Evolutionary conservation across 2,329 filamentous ascomycete genomes (phyloP).

Genomic region (Trichoderma citrinoviride): DNA sequence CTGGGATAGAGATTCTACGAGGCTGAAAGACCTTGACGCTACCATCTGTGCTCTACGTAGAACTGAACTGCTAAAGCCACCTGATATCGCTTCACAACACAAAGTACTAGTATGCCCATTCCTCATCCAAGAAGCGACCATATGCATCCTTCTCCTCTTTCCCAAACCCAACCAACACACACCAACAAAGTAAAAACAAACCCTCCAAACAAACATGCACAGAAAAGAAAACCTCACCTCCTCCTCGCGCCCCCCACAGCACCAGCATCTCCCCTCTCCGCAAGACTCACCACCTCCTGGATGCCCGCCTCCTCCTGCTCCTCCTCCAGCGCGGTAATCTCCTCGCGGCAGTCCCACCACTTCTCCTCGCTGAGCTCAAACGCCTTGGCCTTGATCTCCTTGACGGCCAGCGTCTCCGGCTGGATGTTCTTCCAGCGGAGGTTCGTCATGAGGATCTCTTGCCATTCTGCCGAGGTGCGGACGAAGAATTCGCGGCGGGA

Average conservation of each 20-base stretch:
- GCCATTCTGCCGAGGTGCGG: constrained; percentile 85
- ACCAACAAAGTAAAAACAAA: no score
- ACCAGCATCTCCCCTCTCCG: constrained; percentile 64
- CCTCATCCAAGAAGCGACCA: no score
- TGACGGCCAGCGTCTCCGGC: constrained; percentile 68
- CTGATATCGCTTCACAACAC: no score
- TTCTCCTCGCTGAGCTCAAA: constrained; percentile 92
- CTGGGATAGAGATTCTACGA: not conserved
- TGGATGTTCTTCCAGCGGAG: constrained; percentile 66
- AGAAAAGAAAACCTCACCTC: constrained; percentile 25
- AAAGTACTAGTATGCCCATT: no score
- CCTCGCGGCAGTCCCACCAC: constrained; percentile 98
- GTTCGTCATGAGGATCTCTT: constrained; percentile 76
- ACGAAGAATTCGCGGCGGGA: constrained; percentile 87
- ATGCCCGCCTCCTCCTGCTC: constrained; percentile 95
- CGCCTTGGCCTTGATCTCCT: constrained; percentile 88
- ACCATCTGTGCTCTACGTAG: no score
- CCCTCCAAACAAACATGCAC: no score
- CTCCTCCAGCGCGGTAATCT: constrained; percentile 86
- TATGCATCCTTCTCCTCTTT: no score
- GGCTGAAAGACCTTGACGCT: no score
- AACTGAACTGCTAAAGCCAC: no score
- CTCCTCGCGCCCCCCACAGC: constrained; percentile 35
- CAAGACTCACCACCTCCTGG: constrained; percentile 86
- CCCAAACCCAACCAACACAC: no score